Conservation (phyloP, 2,329 filamentous ascomycete species). For the Exophiala oligosperma region DNA sequence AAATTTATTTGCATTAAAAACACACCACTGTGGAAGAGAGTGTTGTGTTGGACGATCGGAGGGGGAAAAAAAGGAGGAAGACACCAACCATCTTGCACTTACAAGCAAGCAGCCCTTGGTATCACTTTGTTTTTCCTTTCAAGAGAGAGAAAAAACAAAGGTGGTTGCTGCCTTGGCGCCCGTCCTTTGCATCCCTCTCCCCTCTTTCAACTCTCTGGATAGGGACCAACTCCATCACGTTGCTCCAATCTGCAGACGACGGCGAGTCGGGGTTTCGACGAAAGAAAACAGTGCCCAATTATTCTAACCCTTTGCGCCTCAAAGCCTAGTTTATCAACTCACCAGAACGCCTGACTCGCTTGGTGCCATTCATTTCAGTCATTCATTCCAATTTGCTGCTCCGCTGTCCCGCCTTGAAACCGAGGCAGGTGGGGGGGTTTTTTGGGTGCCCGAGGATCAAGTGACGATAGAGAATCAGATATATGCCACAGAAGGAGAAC, state of each 20-base stretch:
- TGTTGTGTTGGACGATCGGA: not conserved
- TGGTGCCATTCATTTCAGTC: not conserved
- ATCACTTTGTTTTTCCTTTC: not conserved
- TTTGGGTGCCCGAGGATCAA: no score
- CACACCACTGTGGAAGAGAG: not conserved
- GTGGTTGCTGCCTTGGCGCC: constrained; percentile 17
- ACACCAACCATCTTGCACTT: constrained; percentile 25
- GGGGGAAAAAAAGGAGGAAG: not conserved
- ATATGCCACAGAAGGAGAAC: constrained; percentile 13
- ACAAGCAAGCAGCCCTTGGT: constrained; percentile 26
- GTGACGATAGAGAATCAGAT: constrained; percentile 10
- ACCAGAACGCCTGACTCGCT: constrained; percentile 11
- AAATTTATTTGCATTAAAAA: not conserved
- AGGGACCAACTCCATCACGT: no score
- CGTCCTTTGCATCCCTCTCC: not conserved
- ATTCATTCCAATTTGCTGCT: not conserved
- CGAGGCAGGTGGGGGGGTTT: no score
- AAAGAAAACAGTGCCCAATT: no score
- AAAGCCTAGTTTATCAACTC: constrained; percentile 7
- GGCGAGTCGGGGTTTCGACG: no score
- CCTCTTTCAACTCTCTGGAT: not conserved
- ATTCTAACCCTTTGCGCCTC: not conserved
- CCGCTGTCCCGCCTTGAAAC: no score
- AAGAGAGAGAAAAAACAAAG: not conserved
- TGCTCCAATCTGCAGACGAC: no score